Conservation (phyloP, 495 filamentous ascomycete genomes). For the Trichoderma gamsii region DNA sequence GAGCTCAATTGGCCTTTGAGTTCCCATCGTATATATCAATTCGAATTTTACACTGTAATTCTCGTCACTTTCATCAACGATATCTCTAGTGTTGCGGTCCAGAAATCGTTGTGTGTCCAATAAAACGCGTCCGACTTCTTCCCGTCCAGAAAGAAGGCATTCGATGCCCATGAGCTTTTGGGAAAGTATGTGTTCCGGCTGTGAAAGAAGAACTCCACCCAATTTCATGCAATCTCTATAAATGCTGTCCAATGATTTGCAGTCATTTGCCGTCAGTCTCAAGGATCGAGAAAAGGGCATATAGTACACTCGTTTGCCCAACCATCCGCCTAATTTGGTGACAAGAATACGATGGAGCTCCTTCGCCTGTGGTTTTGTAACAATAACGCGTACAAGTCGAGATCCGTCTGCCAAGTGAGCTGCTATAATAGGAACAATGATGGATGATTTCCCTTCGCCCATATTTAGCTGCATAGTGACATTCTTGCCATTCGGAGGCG, state of each 20-base stretch:
- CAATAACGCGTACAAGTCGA: slow-evolving; percentile 52
- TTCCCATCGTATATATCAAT: slow-evolving; percentile 63
- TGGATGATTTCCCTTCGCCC: slow-evolving; percentile 68
- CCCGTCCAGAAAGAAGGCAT: slow-evolving; percentile 24
- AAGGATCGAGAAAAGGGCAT: slow-evolving; percentile 57
- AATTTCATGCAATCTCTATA: slow-evolving; percentile 40
- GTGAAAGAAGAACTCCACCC: slow-evolving; percentile 51
- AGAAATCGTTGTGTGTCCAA: slow-evolving; percentile 40
- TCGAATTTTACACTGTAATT: slow-evolving; percentile 55
- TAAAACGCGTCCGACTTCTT: slow-evolving; percentile 29
- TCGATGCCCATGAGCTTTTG: slow-evolving; percentile 63
- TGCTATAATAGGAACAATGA: slow-evolving; percentile 61
- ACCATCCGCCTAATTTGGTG: slow-evolving; percentile 52
- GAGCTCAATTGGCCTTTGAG: slow-evolving; percentile 47
- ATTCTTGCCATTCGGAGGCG: slow-evolving; percentile 40
- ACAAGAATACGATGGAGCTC: slow-evolving; percentile 60
- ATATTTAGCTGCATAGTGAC: slow-evolving; percentile 66
- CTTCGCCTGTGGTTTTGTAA: slow-evolving; percentile 53
- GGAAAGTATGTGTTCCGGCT: slow-evolving; percentile 67
- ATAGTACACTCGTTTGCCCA: slow-evolving; percentile 52
- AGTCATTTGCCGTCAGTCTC: slow-evolving; percentile 25
- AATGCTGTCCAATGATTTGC: slow-evolving; percentile 30
- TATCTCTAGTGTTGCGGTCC: slow-evolving; percentile 38
- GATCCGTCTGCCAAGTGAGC: slow-evolving; percentile 47
- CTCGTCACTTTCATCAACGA: slow-evolving; percentile 65